Evolutionary conservation across 2,329 filamentous ascomycete species (phyloP), one percentile per base, ranked within the genome.

Genomic region (Epichloe uncinata): DNA sequence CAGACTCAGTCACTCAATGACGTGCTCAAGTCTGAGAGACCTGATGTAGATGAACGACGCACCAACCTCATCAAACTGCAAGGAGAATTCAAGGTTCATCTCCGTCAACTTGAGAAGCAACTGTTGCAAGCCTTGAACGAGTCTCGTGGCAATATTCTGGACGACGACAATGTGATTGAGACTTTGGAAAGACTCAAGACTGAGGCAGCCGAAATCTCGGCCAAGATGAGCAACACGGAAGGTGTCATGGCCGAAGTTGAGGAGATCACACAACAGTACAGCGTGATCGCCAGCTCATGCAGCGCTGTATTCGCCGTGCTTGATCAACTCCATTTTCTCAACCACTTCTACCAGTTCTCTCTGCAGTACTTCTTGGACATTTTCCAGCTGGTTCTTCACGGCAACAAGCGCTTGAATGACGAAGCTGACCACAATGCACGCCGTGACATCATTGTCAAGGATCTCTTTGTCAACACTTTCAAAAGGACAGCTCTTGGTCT

Each of bases 261-360:
- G 58, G 87, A 85, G 62, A 95, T 97, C 63, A 98, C 94, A 38
- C 80, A 85, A 57, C 85, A 95, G 66, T 98, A 98, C 75, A 86
- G 85, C 63, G 82, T 94, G 56, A 89, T 98, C 67, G 93, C 93
- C 50, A 81, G 84, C 60, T 91, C 93, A 41, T 98, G 93, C 77
- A 96, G 91, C 70, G 90, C 93, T 50, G 91, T 98, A 40, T 98
- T 97, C 65, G 89, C 94, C 34, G 87, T 98, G 13, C 74, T 98
- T 53, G 94, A 98, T 70, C 91, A 98, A 66, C 79, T 98, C 51
- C 91, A 97, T 67, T 94, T 96, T 63, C 83, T 98, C 65, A 96
- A 98, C 66, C 93, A 97, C 73, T 97, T 97, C 70, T 98, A 98
- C 68, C 94, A 97, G 65, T 98, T 98, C 75, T 98, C 93, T 37